Conservation (phyloP, 1,284 basidiomycete species). For the Phenoliferia sp. region DNA sequence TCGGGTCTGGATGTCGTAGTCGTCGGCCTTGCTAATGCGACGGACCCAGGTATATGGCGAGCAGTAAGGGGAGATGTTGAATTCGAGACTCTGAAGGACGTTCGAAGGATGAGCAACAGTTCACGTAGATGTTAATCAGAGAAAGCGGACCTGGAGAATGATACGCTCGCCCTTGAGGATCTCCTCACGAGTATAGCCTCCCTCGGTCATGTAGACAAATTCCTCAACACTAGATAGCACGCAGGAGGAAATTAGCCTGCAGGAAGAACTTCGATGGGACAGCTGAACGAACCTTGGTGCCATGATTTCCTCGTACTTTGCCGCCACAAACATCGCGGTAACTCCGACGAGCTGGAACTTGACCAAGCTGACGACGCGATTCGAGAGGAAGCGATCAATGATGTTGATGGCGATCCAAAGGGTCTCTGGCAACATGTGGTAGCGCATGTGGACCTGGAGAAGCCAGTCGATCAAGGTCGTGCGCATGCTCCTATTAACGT, state of each 20-base stretch:
- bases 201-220: slow-evolving; percentile 96
- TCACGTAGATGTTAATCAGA: slow-evolving; percentile 18
- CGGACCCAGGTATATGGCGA: slow-evolving; percentile 99
- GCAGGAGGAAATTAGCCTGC: background rate
- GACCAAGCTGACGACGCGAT: slow-evolving; percentile 56
- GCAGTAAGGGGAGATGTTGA: slow-evolving; percentile 94
- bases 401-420: slow-evolving; percentile 64
- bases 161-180: slow-evolving; percentile 97
- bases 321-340: slow-evolving; percentile 61
- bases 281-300: slow-evolving; percentile 54
- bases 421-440: slow-evolving; percentile 64
- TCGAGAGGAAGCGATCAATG: slow-evolving; percentile 59
- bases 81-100: slow-evolving; percentile 78
- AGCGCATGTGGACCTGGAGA: slow-evolving; percentile 58
- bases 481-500: slow-evolving; percentile 49
- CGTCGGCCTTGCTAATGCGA: slow-evolving; percentile 96
- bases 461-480: slow-evolving; percentile 56
- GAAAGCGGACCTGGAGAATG: slow-evolving; percentile 63
- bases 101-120: slow-evolving; percentile 12
- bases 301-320: slow-evolving; percentile 61
- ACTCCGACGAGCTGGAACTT: slow-evolving; percentile 62
- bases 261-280: background rate
- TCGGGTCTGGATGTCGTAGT: slow-evolving; percentile 96
- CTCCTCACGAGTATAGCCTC: slow-evolving; percentile 87
- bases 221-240: slow-evolving; percentile 65